Evolutionary conservation across 176 grass and related monocot species (phyloP).

Genomic region (Eragrostis nindensis): DNA sequence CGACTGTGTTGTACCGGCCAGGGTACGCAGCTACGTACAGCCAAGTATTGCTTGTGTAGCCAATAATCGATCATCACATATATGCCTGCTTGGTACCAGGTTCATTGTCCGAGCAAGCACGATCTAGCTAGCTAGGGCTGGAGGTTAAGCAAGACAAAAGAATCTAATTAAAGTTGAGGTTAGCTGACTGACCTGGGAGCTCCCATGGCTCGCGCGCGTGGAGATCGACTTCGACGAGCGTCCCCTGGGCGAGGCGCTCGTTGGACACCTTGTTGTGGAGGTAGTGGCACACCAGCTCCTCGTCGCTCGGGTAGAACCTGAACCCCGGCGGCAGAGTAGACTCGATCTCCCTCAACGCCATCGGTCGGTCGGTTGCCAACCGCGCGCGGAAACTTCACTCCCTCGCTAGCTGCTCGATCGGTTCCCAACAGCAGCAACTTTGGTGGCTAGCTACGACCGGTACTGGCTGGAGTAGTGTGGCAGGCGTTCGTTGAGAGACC

Average conservation of each 20-base stretch:
- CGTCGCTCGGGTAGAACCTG: constrained; percentile 84
- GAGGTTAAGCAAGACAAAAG: not conserved
- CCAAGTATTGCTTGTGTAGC: not conserved
- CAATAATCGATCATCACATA: not conserved
- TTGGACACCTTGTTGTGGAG: constrained; percentile 73
- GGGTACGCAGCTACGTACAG: not conserved
- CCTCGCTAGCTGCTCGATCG: not conserved
- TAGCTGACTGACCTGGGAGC: constrained; percentile 61
- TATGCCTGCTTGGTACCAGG: not conserved
- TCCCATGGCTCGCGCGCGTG: constrained; percentile 83
- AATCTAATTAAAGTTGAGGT: not conserved
- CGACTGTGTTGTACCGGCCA: not conserved
- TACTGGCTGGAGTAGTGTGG: not conserved
- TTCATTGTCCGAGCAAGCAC: not conserved
- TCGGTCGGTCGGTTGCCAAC: not conserved
- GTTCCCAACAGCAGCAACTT: too few relatives aligned
- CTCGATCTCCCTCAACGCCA: constrained; percentile 75
- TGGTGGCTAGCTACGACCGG: too few relatives aligned
- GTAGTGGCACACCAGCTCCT: constrained; percentile 86
- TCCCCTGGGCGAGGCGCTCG: constrained; percentile 55
- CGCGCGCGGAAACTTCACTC: too few relatives aligned
- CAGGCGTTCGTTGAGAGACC: not conserved
- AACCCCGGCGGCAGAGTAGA: constrained; percentile 75
- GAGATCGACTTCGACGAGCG: constrained; percentile 80
- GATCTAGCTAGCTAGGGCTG: not conserved